phyloP scores from a whole-genome alignment of 1,284 basidiomycete species.

The Ceratobasidium sp. region DNA sequence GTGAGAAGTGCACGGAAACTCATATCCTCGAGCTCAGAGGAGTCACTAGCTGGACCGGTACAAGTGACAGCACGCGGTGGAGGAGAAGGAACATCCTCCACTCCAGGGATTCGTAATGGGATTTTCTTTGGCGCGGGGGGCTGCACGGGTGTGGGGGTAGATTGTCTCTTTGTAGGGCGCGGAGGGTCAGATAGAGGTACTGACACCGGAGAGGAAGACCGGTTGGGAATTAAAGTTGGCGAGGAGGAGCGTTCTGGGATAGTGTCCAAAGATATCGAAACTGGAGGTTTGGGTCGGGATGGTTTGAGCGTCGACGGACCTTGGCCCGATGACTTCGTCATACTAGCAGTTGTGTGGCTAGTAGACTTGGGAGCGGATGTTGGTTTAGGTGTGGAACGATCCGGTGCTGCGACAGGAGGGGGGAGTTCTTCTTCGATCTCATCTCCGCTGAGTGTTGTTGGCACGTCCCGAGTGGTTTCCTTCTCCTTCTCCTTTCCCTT shows the following conservation, averaged over 20 bases:
- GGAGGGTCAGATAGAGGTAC: not conserved
- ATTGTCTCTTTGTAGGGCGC: constrained; percentile 4
- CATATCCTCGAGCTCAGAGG: constrained; percentile 37
- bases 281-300: not conserved
- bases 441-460: constrained; percentile 36
- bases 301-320: not conserved
- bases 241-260: constrained; percentile 24
- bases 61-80: constrained; percentile 5
- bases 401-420: not conserved
- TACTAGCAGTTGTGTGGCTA: not conserved
- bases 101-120: constrained; percentile 20
- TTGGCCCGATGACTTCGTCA: not conserved
- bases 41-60: constrained; percentile 16
- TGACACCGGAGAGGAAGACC: constrained; percentile 1
- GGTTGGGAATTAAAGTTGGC: constrained; percentile 7
- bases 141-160: not conserved
- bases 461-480: not conserved
- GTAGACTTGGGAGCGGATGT: not conserved
- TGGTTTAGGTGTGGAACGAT: not conserved
- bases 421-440: constrained; percentile 26
- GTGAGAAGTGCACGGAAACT: constrained; percentile 25
- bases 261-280: not conserved
- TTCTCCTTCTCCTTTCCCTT: constrained; percentile 37
- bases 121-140: not conserved
- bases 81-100: constrained; percentile 28